Conservation (phyloP, 768 basidiomycete genomes). For the Mrakia frigida region DNA sequence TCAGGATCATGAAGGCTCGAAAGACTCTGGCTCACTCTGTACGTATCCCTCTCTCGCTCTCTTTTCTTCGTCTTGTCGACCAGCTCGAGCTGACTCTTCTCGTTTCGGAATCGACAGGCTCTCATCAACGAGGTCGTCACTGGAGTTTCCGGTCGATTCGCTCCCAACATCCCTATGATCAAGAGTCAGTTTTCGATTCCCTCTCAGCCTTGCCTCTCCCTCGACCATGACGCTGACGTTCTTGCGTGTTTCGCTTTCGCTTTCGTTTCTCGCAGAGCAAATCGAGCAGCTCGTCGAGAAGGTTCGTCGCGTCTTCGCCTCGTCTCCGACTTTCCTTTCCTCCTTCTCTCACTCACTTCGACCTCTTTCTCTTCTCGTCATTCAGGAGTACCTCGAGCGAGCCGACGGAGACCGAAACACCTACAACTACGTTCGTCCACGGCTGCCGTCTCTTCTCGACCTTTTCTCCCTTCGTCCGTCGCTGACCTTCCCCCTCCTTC, state of each 20-base stretch:
- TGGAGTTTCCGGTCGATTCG: slow-evolving; percentile 30
- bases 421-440: slow-evolving; percentile 68
- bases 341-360: neutral
- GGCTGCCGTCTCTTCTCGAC: neutral
- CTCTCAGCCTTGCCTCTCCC: too few species aligned
- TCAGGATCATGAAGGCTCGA: slow-evolving; percentile 51
- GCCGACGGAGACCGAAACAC: slow-evolving; percentile 86
- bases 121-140: slow-evolving; percentile 45
- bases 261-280: slow-evolving; percentile 22
- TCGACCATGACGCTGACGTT: slow-evolving; percentile 36
- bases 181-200: slow-evolving; percentile 26
- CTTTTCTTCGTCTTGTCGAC: neutral
- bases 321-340: too few species aligned
- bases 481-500: neutral
- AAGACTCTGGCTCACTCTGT: slow-evolving; percentile 44
- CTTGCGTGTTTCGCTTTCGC: slow-evolving; percentile 38
- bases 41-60: neutral
- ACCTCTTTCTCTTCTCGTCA: slow-evolving; percentile 50
- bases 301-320: neutral
- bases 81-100: neutral
- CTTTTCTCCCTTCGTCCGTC: neutral
- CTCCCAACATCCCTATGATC: slow-evolving; percentile 32
- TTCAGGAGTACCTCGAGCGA: slow-evolving; percentile 97
- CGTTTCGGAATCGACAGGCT: slow-evolving; percentile 27
- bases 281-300: slow-evolving; percentile 91